Base-by-base conservation (phyloP, 106 monocot species). In the Hemerocallis citrina region DNA sequence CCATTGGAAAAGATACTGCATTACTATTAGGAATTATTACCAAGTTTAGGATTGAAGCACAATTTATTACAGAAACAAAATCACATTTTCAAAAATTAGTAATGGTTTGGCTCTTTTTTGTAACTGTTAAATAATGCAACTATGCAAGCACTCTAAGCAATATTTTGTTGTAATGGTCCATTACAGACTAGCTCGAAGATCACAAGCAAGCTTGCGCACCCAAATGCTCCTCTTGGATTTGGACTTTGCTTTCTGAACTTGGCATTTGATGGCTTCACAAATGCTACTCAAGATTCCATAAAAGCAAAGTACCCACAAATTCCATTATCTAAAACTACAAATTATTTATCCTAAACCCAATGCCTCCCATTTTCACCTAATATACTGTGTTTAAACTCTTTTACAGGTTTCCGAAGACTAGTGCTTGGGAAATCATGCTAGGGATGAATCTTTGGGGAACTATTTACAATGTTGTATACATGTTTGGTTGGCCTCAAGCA, bases 401-500 rank as follows among this genome's bases (percentile, higher is more conserved):
- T 49, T 24, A 41, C 68, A 95, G 94, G 73, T 84, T 88, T 34
- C 96, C 90, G 16, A 88, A 91, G 70, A 91, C 96, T 0, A 79
- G 74, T 42, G 87, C 96, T 8, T 98, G 96, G 96, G 91, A 92
- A 51, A 92, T 98, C 38, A 98, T 98, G 96, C 76, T 98, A 21
- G 96, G 96, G 17, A 98, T 98, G 96, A 98, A 98, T 62, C 75
- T 98, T 1, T 98, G 96, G 91, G 96, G 91, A 30, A 85, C 79
- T 29, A 77, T 98, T 16, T 98, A 98, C 54, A 91, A 91, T 45
- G 49, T 79, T 27, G 28, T 84, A 7, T 83, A 63, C 75, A 88
- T 88, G 87, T 98, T 98, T 75, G 88, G 78, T 17, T 88, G 81
- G 81, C 74, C 87, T 19, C 58, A 68, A 49, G 96, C 65, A 5